Evolutionary conservation across 2,329 filamentous ascomycete species (phyloP), one percentile per base, ranked within the genome.

Genomic region (Coleophoma cylindrospora): DNA sequence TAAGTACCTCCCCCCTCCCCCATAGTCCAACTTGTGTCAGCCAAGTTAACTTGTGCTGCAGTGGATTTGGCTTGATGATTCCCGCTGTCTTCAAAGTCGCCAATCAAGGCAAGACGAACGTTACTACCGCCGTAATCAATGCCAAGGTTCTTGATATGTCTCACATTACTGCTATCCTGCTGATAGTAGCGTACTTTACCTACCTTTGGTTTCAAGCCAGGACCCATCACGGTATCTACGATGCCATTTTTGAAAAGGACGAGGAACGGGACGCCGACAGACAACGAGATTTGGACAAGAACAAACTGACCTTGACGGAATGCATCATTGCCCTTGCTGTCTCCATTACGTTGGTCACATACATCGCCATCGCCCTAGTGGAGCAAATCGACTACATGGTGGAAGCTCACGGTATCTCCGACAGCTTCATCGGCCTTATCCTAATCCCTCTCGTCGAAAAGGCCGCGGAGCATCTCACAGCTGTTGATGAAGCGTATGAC

Each of bases 401-500:
- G 17, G 60, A 66, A 17, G 70, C 75, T 40, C 69, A 68, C 22
- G 66, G 71, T 22, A 70, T 84, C 38, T 74, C 74, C 1, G 79
- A 84, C 57, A 74, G 75, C 32, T 85, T 84, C 55, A 70, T 84
- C 54, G 80, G 89, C 60, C 73, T 95, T 36, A 92, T 94, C 56
- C 75, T 95, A 1, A 79, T 94, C 5, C 85, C 88, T 4, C 75
- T 95, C 0, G 89, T 94, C 6, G 90, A 95, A 64, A 95, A 95
- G 68, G 84, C 87, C 3, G 89, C 89, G 12, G 89, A 95, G 67
- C 89, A 95, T 68, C 72, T 95, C 43, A 91, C 87, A 2, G 87
- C 89, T 40, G 75, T 95, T 51, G 88, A 94, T 59, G 89, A 95
- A 74, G 89, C 89, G 21, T 92, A 83, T 76, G 86, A 89, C 60